Evolutionary conservation across 257 asterid species (phyloP).

Genomic region (Cordia subcordata): DNA sequence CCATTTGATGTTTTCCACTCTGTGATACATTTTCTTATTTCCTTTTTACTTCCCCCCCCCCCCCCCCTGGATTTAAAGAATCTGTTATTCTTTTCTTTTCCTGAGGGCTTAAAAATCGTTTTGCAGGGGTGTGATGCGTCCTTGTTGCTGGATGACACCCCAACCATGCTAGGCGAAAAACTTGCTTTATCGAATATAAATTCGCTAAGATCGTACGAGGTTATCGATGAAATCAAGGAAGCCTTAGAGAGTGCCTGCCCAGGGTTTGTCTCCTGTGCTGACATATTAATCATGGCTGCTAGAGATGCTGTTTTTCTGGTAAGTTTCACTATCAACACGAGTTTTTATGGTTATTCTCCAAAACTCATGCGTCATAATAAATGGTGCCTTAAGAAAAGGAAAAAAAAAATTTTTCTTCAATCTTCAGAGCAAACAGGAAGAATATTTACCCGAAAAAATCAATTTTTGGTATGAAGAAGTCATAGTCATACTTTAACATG

Average conservation of each 20-base stretch:
- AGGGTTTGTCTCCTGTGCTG: conserved; percentile 86
- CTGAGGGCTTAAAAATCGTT: neutral
- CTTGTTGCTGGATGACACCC: conserved; percentile 77
- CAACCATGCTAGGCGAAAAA: conserved; percentile 76
- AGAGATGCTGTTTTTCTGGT: conserved; percentile 94
- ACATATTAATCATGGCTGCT: conserved; percentile 80
- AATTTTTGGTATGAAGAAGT: neutral
- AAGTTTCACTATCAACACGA: neutral
- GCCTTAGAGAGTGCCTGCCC: conserved; percentile 71
- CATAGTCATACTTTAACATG: neutral
- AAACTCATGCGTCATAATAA: neutral
- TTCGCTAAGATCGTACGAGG: conserved; percentile 73
- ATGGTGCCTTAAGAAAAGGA: neutral
- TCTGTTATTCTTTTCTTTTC: neutral
- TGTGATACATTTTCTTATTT: neutral
- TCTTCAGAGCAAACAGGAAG: neutral
- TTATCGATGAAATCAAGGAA: conserved; percentile 66
- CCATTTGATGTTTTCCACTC: neutral
- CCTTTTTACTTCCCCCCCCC: too few relatives aligned
- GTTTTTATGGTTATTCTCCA: neutral
- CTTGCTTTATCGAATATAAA: conserved; percentile 62
- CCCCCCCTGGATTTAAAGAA: neutral
- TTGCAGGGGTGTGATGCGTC: conserved; percentile 95
- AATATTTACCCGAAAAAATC: neutral
- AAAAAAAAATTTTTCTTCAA: too few relatives aligned